phyloP scores from a whole-genome alignment of 73 alveolate genomes.

The Paramecium biaurelia region DNA sequence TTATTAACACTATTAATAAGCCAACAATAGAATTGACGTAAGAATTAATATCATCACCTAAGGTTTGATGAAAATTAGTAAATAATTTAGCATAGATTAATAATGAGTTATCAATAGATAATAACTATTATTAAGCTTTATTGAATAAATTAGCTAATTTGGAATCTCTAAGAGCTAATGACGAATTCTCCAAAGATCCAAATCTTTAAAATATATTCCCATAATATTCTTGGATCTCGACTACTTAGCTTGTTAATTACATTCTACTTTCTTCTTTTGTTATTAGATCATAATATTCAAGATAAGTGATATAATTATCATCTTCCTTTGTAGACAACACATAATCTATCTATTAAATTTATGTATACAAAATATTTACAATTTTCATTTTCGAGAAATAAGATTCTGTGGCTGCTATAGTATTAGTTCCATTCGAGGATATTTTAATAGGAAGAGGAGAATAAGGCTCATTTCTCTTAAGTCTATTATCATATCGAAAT shows the following conservation, averaged over 20 bases:
- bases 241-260: neutral
- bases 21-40: neutral
- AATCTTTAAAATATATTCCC: neutral
- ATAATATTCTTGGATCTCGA: neutral
- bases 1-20: neutral
- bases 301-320: neutral
- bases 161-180: neutral
- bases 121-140: neutral
- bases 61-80: neutral
- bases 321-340: neutral
- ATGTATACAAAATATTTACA: neutral
- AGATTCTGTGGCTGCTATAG: neutral
- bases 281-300: neutral
- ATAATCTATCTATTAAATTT: neutral
- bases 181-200: neutral
- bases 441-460: neutral
- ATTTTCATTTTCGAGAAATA: conserved; percentile 16
- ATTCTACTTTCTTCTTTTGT: neutral
- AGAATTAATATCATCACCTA: neutral
- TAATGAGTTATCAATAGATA: neutral
- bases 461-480: neutral
- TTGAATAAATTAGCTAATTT: neutral
- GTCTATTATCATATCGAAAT: neutral
- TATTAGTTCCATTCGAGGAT: neutral
- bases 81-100: neutral